phyloP scores from a whole-genome alignment of 805 yeast species.

The Sugiyamaella floridensis region DNA sequence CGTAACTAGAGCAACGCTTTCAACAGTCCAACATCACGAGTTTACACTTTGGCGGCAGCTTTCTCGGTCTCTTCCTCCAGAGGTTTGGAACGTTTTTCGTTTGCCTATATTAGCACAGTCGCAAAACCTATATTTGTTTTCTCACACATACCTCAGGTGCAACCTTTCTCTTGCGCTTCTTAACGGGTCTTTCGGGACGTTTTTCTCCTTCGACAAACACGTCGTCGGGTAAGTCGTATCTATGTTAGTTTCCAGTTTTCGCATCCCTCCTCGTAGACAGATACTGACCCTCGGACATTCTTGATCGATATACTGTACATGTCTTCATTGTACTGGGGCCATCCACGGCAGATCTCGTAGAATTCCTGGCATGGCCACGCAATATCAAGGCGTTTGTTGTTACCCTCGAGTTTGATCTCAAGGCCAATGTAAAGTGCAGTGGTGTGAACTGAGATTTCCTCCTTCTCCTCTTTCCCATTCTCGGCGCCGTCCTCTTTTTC shows the following conservation, averaged over 20 bases:
- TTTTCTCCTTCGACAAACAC: constrained; percentile 75
- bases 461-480: constrained; percentile 25
- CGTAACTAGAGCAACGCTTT: background rate
- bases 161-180: constrained; percentile 41
- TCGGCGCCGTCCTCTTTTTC: constrained; percentile 21
- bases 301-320: constrained; percentile 56
- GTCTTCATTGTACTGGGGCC: constrained; percentile 59
- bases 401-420: constrained; percentile 47
- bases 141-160: constrained; percentile 6
- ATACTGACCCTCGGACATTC: constrained; percentile 52
- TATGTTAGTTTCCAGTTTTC: constrained; percentile 6
- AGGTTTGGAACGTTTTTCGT: background rate
- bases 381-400: constrained; percentile 50
- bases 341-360: constrained; percentile 67
- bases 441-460: constrained; percentile 41
- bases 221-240: constrained; percentile 71
- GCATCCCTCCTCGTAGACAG: background rate
- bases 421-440: constrained; percentile 80
- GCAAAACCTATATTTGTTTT: background rate
- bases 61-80: background rate
- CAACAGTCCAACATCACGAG: background rate
- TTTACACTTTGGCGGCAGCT: background rate
- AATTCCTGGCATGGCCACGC: constrained; percentile 89
- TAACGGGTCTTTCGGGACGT: constrained; percentile 58
- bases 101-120: background rate